Evolutionary conservation across 169 alveolate genomes (phyloP), one percentile per base, ranked within the genome.

Genomic region (Plasmodium coatneyi): DNA sequence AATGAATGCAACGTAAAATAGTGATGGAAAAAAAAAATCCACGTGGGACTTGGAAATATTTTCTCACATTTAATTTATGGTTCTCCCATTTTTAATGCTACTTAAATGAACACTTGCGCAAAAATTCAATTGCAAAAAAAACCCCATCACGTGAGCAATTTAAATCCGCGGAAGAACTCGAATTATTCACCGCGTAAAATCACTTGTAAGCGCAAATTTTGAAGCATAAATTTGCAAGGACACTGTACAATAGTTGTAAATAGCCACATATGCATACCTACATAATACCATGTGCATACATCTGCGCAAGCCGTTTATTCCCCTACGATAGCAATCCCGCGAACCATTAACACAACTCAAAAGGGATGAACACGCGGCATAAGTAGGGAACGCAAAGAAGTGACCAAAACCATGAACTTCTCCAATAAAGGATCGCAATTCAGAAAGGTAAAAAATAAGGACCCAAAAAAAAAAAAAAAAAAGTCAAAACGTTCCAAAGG

Each of bases 351-450:
- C 76, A 19, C n/a, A 60, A 12, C 76, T 16, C 3, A 60, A 25
- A 60, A 76, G 54, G 32, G 54, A 79, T 79, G 84, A 79, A 41
- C 25, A 39, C 36, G 66, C 39, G 7, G 71, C 25, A 81, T 54
- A 81, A 81, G 36, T 12, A 10, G n/a, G n/a, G n/a, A 81, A 9
- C 41, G 28, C 46, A n/a, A 25, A 78, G 39, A 30, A 78, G 9
- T 6, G 95, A 89, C 96, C 83, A 25, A 22, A 41, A 46, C 30
- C 28, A 84, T 84, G 92, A 70, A 84, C 39, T 16, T 39, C 16
- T 84, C 60, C 76, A 72, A 43, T 72, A 82, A 84, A 16, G 92
- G 36, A 32, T 71, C 79, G 54, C 49, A 71, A 39, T 60, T 34
- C 60, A 39, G 28, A 14, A 34, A 34, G 9, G 25, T n/a, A 84